Evolutionary conservation across 345 rosid species (phyloP).

Genomic region (Litchi chinensis): DNA sequence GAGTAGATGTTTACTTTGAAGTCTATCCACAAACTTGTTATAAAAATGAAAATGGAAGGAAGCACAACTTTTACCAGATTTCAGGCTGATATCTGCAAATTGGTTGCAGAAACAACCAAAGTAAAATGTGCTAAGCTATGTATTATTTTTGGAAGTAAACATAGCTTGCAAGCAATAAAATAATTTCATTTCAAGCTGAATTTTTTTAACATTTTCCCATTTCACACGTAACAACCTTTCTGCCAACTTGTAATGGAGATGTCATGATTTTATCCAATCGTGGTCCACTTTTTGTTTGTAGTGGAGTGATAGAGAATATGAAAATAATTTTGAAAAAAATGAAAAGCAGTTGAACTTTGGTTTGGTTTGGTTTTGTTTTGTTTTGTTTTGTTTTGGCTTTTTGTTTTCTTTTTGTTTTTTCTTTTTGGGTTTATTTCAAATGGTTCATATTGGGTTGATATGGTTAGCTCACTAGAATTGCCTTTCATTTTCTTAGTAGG

Average conservation of each 20-base stretch:
- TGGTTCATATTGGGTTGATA: neutral
- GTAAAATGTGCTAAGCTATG: neutral
- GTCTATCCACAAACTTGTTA: too few relatives aligned
- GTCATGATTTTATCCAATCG: neutral
- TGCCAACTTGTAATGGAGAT: neutral
- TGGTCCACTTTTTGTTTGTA: neutral
- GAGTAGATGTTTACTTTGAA: too few relatives aligned
- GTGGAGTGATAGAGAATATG: neutral
- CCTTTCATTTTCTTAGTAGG: too few relatives aligned
- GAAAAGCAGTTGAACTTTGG: neutral
- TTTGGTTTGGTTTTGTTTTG: neutral
- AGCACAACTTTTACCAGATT: too few relatives aligned
- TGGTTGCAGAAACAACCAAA: neutral
- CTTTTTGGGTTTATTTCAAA: neutral
- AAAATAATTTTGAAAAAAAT: neutral
- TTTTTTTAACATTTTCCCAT: too few relatives aligned
- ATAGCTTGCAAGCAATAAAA: neutral
- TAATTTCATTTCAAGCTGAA: neutral
- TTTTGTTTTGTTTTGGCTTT: too few relatives aligned
- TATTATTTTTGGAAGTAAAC: neutral
- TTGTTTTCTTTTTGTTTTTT: too few relatives aligned
- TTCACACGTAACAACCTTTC: too few relatives aligned
- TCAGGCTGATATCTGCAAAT: neutral
- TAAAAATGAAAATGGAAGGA: too few relatives aligned
- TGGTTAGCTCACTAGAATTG: too few relatives aligned